Evolutionary conservation across 257 asterid genomes (phyloP).

Genomic region (Solanum lycopersicoides): DNA sequence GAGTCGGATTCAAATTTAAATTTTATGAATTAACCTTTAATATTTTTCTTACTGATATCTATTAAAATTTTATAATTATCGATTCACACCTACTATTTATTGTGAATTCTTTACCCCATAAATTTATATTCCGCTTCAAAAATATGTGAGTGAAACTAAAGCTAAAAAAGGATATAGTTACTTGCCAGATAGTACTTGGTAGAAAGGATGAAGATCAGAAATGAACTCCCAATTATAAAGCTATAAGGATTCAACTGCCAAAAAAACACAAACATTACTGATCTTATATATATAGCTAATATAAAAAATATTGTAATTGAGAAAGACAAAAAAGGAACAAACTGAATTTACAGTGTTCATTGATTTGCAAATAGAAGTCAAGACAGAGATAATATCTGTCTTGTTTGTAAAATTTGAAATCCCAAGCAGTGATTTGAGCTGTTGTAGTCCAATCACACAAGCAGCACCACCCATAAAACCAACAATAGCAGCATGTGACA

Average conservation of each 20-base stretch:
- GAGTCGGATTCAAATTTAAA: not conserved
- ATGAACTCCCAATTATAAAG: slow-evolving; percentile 28
- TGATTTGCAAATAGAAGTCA: slow-evolving; percentile 15
- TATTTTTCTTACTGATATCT: not conserved
- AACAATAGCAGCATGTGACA: slow-evolving; percentile 39
- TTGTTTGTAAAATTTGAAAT: slow-evolving; percentile 19
- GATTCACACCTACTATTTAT: not conserved
- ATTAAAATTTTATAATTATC: not conserved
- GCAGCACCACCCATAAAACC: slow-evolving; percentile 54
- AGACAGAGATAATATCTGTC: slow-evolving; percentile 29
- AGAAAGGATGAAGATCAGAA: slow-evolving; percentile 23
- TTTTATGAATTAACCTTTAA: not conserved
- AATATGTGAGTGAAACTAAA: not conserved
- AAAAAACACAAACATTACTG: not conserved
- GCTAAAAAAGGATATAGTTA: not conserved
- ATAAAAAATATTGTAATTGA: not conserved
- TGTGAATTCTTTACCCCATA: not conserved
- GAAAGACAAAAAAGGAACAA: not conserved
- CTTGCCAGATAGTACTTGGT: slow-evolving; percentile 26
- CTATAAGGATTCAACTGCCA: slow-evolving; percentile 26
- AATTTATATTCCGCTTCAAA: not conserved
- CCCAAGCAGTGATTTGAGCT: slow-evolving; percentile 33
- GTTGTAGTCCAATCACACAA: slow-evolving; percentile 36
- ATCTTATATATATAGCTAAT: not conserved
- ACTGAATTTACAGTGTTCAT: not conserved